These are phyloP conservation scores for Malus fusca DNA, from an alignment of 306 rosid species.

Conservation along the genomic window DNA sequence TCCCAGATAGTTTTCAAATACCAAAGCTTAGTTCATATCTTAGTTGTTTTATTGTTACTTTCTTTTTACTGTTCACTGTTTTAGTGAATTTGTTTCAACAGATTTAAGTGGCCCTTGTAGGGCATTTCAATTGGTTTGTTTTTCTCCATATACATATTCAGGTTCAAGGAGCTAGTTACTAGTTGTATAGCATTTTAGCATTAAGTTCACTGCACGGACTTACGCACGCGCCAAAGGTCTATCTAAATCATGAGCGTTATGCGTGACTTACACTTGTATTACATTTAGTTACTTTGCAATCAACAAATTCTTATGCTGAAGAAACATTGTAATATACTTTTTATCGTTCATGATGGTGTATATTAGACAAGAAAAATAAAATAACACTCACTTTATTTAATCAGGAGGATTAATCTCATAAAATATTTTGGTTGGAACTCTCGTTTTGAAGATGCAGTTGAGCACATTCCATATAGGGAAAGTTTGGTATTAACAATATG, in stretches of 20 bases:
- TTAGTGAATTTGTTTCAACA: neutral
- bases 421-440: neutral
- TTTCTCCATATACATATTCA: neutral
- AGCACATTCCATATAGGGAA: neutral
- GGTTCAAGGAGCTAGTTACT: neutral
- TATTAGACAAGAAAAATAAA: neutral
- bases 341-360: no score
- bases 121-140: neutral
- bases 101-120: neutral
- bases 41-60: slow-evolving; percentile 4
- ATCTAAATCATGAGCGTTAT: no score
- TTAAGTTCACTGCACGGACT: no score
- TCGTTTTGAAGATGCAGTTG: neutral
- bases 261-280: no score
- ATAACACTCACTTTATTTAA: neutral
- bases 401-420: neutral
- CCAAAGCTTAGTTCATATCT: slow-evolving; percentile 23
- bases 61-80: slow-evolving; percentile 6
- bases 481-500: neutral
- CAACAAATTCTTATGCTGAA: no score
- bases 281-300: no score
- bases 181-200: neutral
- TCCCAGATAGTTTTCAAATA: slow-evolving; percentile 11
- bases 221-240: no score
- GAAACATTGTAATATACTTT: no score